These are phyloP conservation scores for Phytophthora pini DNA, from an alignment of 352 stramenopile species.

Conservation along the genomic window DNA sequence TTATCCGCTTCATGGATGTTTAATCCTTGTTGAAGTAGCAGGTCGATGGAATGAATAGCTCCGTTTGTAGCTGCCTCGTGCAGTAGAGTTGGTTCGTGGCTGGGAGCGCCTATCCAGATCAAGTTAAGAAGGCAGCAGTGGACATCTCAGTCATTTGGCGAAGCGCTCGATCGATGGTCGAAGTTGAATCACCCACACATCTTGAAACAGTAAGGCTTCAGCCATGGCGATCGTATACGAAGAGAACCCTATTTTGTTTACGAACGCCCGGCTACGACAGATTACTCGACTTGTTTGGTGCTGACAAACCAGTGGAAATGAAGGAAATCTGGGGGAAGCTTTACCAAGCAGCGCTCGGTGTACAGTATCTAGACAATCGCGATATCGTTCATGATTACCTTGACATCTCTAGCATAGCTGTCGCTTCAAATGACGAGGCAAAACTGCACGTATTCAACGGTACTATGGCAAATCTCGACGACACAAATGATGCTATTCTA, in stretches of 20 bases:
- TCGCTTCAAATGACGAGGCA: conserved; percentile 14
- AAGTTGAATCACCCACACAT: conserved; percentile 28
- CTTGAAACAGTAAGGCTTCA: conserved; percentile 32
- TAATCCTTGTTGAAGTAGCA: neutral
- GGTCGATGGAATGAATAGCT: neutral
- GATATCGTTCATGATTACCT: conserved; percentile 27
- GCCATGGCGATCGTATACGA: neutral
- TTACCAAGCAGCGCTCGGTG: conserved; percentile 31
- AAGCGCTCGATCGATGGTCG: conserved; percentile 26
- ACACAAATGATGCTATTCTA: conserved; percentile 3
- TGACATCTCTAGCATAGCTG: conserved; percentile 9
- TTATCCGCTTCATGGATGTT: too few relatives aligned
- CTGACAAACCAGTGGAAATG: neutral
- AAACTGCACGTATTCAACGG: conserved; percentile 20
- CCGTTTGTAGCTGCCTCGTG: neutral
- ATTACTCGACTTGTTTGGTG: conserved; percentile 1
- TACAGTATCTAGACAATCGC: conserved; percentile 39
- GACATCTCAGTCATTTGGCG: conserved; percentile 8
- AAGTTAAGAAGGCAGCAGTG: conserved; percentile 2
- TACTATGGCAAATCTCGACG: neutral
- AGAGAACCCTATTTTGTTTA: conserved; percentile 29
- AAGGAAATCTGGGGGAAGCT: conserved; percentile 19
- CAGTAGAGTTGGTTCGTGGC: conserved; percentile 2
- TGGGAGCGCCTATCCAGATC: conserved; percentile 6
- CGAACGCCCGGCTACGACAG: conserved; percentile 5